Conservation (phyloP, 257 asterid species). For the Scutellaria galericulata region DNA sequence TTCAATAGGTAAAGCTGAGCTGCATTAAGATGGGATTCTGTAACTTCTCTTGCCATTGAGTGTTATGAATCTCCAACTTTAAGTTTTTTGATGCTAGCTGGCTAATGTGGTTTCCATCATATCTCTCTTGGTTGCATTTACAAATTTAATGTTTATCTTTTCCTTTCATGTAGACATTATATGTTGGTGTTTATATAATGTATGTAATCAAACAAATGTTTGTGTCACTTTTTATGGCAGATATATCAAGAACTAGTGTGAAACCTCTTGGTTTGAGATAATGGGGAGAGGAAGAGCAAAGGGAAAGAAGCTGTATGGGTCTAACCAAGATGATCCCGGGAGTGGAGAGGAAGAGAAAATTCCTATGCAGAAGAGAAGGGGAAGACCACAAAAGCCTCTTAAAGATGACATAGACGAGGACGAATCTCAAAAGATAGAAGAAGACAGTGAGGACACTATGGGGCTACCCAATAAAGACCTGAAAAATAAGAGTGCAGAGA, state of each 20-base stretch:
- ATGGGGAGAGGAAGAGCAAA: slow-evolving; percentile 60
- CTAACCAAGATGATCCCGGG: slow-evolving; percentile 50
- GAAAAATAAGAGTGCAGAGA: slow-evolving; percentile 7
- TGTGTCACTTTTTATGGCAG: slow-evolving; percentile 31
- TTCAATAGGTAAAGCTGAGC: neutral
- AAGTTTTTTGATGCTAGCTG: neutral
- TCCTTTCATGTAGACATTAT: neutral
- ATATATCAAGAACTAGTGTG: slow-evolving; percentile 26
- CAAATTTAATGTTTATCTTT: neutral
- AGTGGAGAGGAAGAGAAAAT: slow-evolving; percentile 58
- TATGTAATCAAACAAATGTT: neutral
- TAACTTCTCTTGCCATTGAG: neutral
- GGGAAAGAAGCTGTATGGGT: slow-evolving; percentile 43
- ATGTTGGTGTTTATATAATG: neutral
- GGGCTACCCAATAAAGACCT: slow-evolving; percentile 40
- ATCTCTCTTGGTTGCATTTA: neutral
- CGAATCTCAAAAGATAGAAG: slow-evolving; percentile 44
- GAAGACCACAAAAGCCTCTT: slow-evolving; percentile 56
- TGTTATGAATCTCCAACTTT: neutral
- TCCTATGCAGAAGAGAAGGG: slow-evolving; percentile 58
- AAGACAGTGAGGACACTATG: slow-evolving; percentile 43
- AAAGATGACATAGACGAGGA: slow-evolving; percentile 50
- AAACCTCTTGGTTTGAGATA: slow-evolving; percentile 27
- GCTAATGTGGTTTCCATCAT: neutral
- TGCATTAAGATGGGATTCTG: neutral